Evolutionary conservation across 2,329 filamentous ascomycete genomes (phyloP).

Genomic region (Ceratocystiopsis minuta): DNA sequence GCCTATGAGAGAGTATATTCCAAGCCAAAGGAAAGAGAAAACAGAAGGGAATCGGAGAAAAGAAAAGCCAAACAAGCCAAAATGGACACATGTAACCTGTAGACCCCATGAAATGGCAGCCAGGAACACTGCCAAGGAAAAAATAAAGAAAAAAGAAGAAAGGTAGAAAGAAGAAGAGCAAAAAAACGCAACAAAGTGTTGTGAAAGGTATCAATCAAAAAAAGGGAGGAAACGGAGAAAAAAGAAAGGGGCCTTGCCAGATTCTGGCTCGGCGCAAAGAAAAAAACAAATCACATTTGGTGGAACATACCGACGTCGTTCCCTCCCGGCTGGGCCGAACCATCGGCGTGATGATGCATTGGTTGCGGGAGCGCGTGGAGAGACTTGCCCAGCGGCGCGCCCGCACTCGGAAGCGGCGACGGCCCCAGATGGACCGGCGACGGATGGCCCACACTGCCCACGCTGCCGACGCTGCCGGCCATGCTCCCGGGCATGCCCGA

Average conservation of each 20-base stretch:
- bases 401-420: constrained; percentile 39
- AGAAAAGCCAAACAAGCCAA: constrained; percentile 8
- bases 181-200: too few relatives aligned
- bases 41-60: constrained; percentile 9
- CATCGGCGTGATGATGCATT: constrained; percentile 61
- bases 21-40: background rate
- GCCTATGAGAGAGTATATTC: constrained; percentile 10
- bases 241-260: background rate
- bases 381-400: constrained; percentile 45
- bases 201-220: too few relatives aligned
- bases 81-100: background rate
- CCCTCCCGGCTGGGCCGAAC: constrained; percentile 44
- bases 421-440: constrained; percentile 6
- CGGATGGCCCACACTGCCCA: constrained; percentile 10
- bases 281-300: constrained; percentile 53
- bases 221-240: background rate
- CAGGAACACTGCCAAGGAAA: too few relatives aligned
- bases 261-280: background rate
- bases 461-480: constrained; percentile 13
- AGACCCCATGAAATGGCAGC: too few relatives aligned
- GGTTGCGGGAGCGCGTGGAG: constrained; percentile 47
- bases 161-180: constrained; percentile 1
- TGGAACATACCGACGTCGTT: constrained; percentile 98
- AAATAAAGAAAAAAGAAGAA: constrained; percentile 12
- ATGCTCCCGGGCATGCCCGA: constrained; percentile 18